phyloP scores from a whole-genome alignment of 495 filamentous ascomycete species.

The Lepidopterella palustris region DNA sequence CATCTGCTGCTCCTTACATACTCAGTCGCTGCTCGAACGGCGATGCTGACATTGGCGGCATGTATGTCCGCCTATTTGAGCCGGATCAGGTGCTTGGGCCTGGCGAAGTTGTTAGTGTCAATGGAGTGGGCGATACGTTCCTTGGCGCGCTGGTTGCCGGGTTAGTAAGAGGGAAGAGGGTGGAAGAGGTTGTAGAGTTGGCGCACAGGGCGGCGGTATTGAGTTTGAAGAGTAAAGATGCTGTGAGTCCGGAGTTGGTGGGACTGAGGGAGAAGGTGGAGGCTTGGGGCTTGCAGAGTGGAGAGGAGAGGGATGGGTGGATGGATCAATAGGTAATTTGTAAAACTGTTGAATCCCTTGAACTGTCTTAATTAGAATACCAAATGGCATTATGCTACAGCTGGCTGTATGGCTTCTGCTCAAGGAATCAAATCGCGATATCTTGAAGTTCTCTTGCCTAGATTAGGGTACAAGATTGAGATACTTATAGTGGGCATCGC shows the following conservation, averaged over 20 bases:
- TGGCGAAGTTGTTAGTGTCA: slow-evolving; percentile 73
- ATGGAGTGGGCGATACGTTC: slow-evolving; percentile 92
- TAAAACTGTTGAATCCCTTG: too few species aligned
- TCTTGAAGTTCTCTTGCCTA: too few species aligned
- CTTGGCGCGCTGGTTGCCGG: slow-evolving; percentile 73
- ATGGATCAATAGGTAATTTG: neutral
- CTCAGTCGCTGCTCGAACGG: slow-evolving; percentile 48
- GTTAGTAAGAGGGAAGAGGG: slow-evolving; percentile 43
- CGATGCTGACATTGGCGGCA: slow-evolving; percentile 59
- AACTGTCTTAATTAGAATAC: too few species aligned
- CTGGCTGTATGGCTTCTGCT: too few species aligned
- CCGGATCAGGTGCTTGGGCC: slow-evolving; percentile 53
- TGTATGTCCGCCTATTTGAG: slow-evolving; percentile 79
- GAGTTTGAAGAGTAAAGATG: slow-evolving; percentile 65
- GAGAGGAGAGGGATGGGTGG: neutral
- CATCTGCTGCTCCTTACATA: slow-evolving; percentile 59
- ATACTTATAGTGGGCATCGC: too few species aligned
- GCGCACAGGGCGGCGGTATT: slow-evolving; percentile 71
- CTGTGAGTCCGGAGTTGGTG: slow-evolving; percentile 51
- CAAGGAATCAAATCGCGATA: too few species aligned
- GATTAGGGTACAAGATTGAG: too few species aligned
- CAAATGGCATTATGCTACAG: too few species aligned
- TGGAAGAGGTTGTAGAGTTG: slow-evolving; percentile 47
- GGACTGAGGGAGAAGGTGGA: slow-evolving; percentile 15
- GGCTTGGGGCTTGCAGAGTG: neutral